These are phyloP conservation scores for Monosporascus sp. DNA, from an alignment of 2,329 filamentous ascomycete species.

Conservation along the genomic window DNA sequence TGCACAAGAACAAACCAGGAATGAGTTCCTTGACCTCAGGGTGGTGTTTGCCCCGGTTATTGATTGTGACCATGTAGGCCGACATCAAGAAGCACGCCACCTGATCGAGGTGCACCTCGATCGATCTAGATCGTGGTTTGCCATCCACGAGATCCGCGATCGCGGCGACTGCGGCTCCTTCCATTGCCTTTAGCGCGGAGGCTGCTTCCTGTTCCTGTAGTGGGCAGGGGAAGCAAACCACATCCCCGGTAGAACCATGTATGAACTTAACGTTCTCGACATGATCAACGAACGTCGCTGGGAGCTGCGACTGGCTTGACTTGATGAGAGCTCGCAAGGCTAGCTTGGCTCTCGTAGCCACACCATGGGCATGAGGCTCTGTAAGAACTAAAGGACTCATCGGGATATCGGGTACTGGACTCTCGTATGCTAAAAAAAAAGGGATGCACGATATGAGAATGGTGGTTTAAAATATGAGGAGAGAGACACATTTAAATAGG, in stretches of 20 bases:
- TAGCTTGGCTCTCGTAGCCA: background rate
- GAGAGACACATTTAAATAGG: background rate
- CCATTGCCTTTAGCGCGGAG: constrained; percentile 52
- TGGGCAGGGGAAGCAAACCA: constrained; percentile 35
- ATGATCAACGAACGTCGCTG: constrained; percentile 24
- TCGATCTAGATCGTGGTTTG: constrained; percentile 33
- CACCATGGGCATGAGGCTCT: background rate
- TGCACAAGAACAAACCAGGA: constrained; percentile 29
- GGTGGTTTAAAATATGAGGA: background rate
- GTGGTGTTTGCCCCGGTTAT: constrained; percentile 44
- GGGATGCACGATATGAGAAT: background rate
- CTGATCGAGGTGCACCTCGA: constrained; percentile 46
- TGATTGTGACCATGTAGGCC: constrained; percentile 52
- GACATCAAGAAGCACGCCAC: constrained; percentile 54
- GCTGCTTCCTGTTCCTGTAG: constrained; percentile 36
- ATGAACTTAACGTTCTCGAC: constrained; percentile 26
- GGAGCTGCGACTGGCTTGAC: constrained; percentile 26
- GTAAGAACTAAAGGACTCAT: background rate
- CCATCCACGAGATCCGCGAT: constrained; percentile 50
- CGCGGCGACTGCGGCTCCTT: constrained; percentile 54
- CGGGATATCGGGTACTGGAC: background rate
- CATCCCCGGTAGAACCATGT: constrained; percentile 23
- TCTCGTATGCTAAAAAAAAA: background rate
- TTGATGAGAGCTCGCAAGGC: background rate
- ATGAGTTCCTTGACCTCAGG: constrained; percentile 40